Conservation (phyloP, 2,329 filamentous ascomycete genomes). For the Colletotrichum incanum region DNA sequence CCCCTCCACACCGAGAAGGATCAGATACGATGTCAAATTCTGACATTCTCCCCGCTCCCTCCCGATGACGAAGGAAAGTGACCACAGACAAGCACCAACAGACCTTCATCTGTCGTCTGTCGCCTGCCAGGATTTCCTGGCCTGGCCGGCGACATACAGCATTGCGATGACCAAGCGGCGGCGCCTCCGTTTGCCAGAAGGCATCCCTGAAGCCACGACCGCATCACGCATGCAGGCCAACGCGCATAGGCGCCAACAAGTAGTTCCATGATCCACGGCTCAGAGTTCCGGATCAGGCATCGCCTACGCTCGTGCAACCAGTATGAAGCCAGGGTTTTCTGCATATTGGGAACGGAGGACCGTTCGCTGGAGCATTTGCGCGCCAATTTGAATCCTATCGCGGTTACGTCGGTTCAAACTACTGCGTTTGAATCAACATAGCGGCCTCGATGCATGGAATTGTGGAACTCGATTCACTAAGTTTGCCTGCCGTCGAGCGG, state of each 20-base stretch:
- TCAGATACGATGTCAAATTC: conserved; percentile 30
- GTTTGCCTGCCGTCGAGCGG: neutral
- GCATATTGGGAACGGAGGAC: conserved; percentile 8
- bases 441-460: conserved; percentile 2
- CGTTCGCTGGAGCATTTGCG: conserved; percentile 17
- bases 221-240: conserved; percentile 42
- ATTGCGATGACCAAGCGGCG: conserved; percentile 1
- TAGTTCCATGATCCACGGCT: conserved; percentile 7
- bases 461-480: neutral
- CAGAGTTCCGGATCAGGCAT: conserved; percentile 11
- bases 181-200: conserved; percentile 8
- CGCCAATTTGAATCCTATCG: conserved; percentile 24
- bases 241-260: conserved; percentile 43
- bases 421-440: neutral
- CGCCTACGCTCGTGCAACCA: conserved; percentile 9
- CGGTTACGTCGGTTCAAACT: conserved; percentile 17
- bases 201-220: conserved; percentile 39
- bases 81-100: neutral
- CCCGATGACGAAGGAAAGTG: neutral
- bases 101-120: neutral
- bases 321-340: conserved; percentile 1
- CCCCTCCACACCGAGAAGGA: neutral
- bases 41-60: neutral
- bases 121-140: neutral
- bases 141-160: neutral